Evolutionary conservation across 106 monocot genomes (phyloP).

Genomic region (Dendrobium huoshanense): DNA sequence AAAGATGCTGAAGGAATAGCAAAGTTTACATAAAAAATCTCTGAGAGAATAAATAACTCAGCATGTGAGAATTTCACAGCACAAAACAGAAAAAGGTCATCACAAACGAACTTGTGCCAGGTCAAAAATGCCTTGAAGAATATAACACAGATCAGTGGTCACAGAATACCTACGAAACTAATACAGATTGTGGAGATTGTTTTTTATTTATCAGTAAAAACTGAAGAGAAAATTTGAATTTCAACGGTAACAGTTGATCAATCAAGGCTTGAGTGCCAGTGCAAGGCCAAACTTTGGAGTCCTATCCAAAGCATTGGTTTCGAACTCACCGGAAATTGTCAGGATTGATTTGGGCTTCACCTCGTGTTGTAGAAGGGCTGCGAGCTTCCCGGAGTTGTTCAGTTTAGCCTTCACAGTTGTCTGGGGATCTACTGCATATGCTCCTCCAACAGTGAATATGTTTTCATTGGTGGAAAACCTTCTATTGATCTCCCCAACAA

Average conservation of each 20-base stretch:
- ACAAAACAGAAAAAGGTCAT: not conserved
- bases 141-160: no score
- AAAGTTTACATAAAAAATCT: not conserved
- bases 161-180: not conserved
- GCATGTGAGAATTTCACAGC: not conserved
- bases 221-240: not conserved
- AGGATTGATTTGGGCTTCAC: conserved; percentile 67
- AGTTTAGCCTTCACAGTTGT: conserved; percentile 72
- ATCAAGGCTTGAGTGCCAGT: conserved; percentile 76
- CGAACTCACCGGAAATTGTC: conserved; percentile 82
- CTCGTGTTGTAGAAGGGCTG: conserved; percentile 75
- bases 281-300: conserved; percentile 82
- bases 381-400: conserved; percentile 88
- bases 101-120: not conserved
- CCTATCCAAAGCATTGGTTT: conserved; percentile 82
- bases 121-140: not conserved
- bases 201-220: not conserved
- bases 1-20: not conserved
- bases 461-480: conserved; percentile 90
- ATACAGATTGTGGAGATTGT: not conserved
- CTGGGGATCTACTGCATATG: conserved; percentile 50
- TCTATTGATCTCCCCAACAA: conserved; percentile 66
- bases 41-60: not conserved
- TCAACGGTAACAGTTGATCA: not conserved
- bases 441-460: conserved; percentile 58